These are phyloP conservation scores for Caloboletus firmus DNA, from an alignment of 1,284 basidiomycete genomes.

Conservation along the genomic window DNA sequence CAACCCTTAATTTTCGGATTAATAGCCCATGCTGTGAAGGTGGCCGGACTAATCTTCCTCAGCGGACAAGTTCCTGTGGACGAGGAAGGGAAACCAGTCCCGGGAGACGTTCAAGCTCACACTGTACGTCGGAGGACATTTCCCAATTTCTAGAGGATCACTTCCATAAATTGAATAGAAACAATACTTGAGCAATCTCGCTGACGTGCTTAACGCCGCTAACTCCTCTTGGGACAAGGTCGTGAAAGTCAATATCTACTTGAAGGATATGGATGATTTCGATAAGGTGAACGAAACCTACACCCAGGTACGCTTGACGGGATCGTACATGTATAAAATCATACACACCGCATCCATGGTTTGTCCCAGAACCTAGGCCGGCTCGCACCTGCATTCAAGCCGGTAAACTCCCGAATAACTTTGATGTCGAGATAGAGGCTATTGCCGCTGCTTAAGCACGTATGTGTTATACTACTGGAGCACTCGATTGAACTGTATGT, in stretches of 20 bases:
- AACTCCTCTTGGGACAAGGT: conserved; percentile 57
- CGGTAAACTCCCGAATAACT: conserved; percentile 72
- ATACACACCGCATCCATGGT: conserved; percentile 27
- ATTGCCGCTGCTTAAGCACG: conserved; percentile 48
- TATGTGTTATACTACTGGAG: neutral
- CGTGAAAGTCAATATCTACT: conserved; percentile 56
- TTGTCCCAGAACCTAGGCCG: conserved; percentile 66
- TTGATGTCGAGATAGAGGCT: conserved; percentile 78
- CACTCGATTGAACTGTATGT: neutral
- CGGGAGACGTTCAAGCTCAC: conserved; percentile 56
- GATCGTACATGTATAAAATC: neutral
- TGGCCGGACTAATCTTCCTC: conserved; percentile 56
- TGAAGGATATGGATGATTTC: conserved; percentile 60
- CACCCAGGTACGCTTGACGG: conserved; percentile 40
- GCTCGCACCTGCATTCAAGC: conserved; percentile 81
- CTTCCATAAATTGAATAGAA: conserved; percentile 35
- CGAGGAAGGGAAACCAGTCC: conserved; percentile 45
- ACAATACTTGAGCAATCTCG: conserved; percentile 56
- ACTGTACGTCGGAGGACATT: conserved; percentile 41
- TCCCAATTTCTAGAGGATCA: neutral
- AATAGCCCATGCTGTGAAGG: conserved; percentile 55
- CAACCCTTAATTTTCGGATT: neutral
- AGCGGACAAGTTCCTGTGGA: conserved; percentile 58
- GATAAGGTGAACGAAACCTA: conserved; percentile 57
- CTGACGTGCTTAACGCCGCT: conserved; percentile 50